Evolutionary conservation across 1,284 basidiomycete genomes (phyloP).

Genomic region (Rhodofomes roseus): DNA sequence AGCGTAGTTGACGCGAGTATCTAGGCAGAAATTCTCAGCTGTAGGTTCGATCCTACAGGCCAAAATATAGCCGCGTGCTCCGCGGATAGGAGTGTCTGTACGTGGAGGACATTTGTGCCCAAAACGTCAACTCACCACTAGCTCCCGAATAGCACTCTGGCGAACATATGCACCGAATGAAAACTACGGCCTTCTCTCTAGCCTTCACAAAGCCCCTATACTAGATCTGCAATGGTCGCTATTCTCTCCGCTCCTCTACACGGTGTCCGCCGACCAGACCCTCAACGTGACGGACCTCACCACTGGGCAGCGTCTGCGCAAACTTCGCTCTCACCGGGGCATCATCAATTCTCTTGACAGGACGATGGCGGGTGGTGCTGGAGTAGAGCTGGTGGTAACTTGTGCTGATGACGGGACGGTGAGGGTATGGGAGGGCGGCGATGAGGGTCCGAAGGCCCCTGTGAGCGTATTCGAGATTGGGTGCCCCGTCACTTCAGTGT

Average conservation of each 20-base stretch:
- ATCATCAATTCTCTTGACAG: conserved; percentile 87
- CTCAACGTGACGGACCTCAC: conserved; percentile 71
- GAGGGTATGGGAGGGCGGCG: conserved; percentile 82
- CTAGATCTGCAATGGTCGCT: conserved; percentile 82
- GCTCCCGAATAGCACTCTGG: conserved; percentile 59
- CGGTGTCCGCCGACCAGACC: conserved; percentile 82
- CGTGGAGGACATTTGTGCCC: conserved; percentile 27
- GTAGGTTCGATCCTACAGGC: conserved; percentile 78
- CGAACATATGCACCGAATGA: conserved; percentile 77
- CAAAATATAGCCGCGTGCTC: conserved; percentile 83
- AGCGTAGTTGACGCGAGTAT: conserved; percentile 5
- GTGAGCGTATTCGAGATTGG: conserved; percentile 81
- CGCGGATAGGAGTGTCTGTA: conserved; percentile 76
- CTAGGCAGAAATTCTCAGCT: conserved; percentile 75
- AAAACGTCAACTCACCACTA: background rate
- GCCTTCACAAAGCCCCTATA: conserved; percentile 74
- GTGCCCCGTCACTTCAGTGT: conserved; percentile 88
- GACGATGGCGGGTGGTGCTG: conserved; percentile 77
- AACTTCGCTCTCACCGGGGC: conserved; percentile 81
- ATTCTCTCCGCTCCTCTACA: conserved; percentile 66
- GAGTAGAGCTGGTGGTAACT: conserved; percentile 78
- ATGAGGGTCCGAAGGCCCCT: conserved; percentile 71
- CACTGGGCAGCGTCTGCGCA: conserved; percentile 72
- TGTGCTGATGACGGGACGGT: conserved; percentile 89
- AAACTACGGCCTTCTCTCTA: conserved; percentile 76